These are phyloP conservation scores for Leishmania turanica DNA, from an alignment of 208 protist genomes.

Conservation along the genomic window DNA sequence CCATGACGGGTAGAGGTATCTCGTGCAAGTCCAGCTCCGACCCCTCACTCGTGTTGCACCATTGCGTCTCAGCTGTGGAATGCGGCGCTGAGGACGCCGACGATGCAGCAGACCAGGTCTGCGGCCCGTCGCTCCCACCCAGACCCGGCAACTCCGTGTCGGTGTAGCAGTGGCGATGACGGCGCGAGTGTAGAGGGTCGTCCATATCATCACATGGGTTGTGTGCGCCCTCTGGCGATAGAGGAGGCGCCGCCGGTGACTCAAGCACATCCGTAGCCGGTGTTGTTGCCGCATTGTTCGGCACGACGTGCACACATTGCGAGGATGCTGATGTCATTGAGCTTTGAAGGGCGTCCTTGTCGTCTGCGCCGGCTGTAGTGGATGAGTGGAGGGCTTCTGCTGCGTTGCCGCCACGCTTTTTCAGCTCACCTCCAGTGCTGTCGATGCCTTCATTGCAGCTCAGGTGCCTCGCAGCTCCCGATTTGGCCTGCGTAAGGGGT, in stretches of 20 bases:
- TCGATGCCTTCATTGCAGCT: neutral
- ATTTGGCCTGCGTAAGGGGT: too few relatives aligned
- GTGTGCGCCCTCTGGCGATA: neutral
- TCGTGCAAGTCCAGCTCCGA: neutral
- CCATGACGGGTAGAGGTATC: conserved; percentile 9
- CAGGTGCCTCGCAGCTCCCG: neutral
- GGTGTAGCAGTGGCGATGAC: neutral
- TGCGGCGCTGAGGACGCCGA: conserved; percentile 1
- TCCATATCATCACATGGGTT: neutral
- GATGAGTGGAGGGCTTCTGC: neutral
- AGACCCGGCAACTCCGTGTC: neutral
- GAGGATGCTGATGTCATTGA: neutral
- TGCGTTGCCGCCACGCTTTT: neutral
- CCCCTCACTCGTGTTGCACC: neutral
- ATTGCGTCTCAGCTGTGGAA: conserved; percentile 21
- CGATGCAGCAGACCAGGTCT: neutral
- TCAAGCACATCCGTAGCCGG: neutral
- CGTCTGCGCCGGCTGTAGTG: neutral
- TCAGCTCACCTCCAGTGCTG: neutral
- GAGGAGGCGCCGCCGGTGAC: neutral
- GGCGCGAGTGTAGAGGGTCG: neutral
- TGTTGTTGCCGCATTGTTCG: neutral
- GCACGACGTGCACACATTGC: neutral
- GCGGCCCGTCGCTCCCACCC: neutral
- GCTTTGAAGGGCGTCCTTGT: neutral